Evolutionary conservation across 2,329 filamentous ascomycete genomes (phyloP).

Genomic region (Rasamsonia emersonii): DNA sequence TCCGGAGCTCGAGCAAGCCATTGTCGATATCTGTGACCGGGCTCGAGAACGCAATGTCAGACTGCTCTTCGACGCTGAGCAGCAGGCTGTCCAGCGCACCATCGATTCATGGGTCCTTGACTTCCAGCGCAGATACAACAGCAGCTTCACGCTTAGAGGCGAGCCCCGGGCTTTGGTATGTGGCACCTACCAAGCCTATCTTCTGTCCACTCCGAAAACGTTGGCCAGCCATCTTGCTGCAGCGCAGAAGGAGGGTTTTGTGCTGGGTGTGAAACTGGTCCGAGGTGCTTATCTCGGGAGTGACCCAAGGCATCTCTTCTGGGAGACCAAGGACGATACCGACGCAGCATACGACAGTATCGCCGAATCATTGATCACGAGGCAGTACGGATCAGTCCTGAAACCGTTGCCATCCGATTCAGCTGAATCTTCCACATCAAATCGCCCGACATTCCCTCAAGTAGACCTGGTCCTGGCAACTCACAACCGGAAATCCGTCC

Average conservation of each 20-base stretch:
- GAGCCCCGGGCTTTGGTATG: constrained; percentile 57
- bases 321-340: constrained; percentile 61
- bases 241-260: constrained; percentile 54
- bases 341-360: constrained; percentile 65
- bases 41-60: constrained; percentile 61
- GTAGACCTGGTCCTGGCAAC: constrained; percentile 65
- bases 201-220: constrained; percentile 52
- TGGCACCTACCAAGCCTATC: constrained; percentile 69
- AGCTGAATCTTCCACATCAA: constrained; percentile 19
- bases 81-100: constrained; percentile 64
- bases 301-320: constrained; percentile 61
- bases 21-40: constrained; percentile 65
- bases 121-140: constrained; percentile 69
- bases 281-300: constrained; percentile 63
- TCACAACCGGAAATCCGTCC: constrained; percentile 68
- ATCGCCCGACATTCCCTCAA: constrained; percentile 38
- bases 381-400: constrained; percentile 49
- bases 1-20: constrained; percentile 56
- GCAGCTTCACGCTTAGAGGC: constrained; percentile 27
- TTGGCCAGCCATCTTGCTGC: constrained; percentile 53
- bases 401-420: constrained; percentile 29
- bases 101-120: constrained; percentile 73
- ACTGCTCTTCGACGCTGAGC: constrained; percentile 77
- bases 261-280: constrained; percentile 65
- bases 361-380: constrained; percentile 55